These are phyloP conservation scores for Cinnamomum chago DNA, from an alignment of 164 flowering plant species.

Conservation along the genomic window DNA sequence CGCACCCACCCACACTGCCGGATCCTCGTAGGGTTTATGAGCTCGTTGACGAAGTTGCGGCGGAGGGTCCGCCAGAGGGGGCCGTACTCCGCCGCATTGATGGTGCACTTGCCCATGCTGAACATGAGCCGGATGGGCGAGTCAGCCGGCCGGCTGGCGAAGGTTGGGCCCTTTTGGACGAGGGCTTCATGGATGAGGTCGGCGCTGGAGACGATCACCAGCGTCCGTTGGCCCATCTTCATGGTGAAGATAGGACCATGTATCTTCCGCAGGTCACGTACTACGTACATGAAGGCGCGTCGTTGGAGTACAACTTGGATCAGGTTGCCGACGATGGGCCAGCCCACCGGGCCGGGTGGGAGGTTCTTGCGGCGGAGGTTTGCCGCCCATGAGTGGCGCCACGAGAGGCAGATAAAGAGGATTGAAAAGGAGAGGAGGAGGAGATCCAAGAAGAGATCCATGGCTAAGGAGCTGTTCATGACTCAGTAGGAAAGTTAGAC, in stretches of 20 bases:
- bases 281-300: conserved; percentile 60
- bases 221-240: conserved; percentile 85
- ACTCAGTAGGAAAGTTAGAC: not conserved
- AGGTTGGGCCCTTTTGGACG: conserved; percentile 57
- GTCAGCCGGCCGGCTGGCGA: conserved; percentile 79
- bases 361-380: conserved; percentile 43
- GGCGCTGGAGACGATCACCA: conserved; percentile 59
- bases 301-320: conserved; percentile 65
- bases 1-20: conserved; percentile 71
- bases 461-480: conserved; percentile 7
- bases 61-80: conserved; percentile 78
- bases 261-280: conserved; percentile 55
- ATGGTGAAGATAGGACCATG: conserved; percentile 90
- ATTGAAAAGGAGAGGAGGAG: conserved; percentile 22
- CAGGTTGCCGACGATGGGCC: conserved; percentile 85
- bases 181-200: conserved; percentile 85
- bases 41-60: conserved; percentile 75
- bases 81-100: conserved; percentile 91
- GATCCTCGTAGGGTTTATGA: conserved; percentile 56
- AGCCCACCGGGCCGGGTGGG: conserved; percentile 87
- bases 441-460: conserved; percentile 44
- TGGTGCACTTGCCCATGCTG: conserved; percentile 78
- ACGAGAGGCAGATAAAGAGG: conserved; percentile 44
- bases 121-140: conserved; percentile 71
- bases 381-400: conserved; percentile 43